These are phyloP conservation scores for Camellia granthamiana DNA, from an alignment of 148 eudicot species.

Conservation along the genomic window DNA sequence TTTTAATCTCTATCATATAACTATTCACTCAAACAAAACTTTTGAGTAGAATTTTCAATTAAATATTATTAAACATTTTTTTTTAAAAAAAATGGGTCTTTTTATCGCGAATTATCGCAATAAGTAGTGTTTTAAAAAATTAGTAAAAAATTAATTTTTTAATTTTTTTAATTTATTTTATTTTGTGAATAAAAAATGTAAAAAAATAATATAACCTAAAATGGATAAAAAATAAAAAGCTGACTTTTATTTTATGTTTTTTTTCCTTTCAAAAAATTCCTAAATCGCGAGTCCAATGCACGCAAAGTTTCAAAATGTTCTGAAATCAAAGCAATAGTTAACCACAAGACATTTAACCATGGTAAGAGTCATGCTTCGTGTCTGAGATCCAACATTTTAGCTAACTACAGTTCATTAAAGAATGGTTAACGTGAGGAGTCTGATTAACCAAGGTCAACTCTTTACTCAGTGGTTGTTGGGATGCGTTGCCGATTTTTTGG, in stretches of 20 bases:
- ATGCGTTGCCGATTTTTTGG: slow-evolving; percentile 7
- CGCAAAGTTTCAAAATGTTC: neutral
- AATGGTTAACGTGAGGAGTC: neutral
- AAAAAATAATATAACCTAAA: no score
- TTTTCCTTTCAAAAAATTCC: no score
- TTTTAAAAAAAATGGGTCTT: neutral
- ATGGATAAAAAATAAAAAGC: no score
- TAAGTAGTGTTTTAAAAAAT: neutral
- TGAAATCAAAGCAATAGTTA: slow-evolving; percentile 6
- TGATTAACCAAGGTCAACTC: slow-evolving; percentile 4
- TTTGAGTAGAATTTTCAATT: no score
- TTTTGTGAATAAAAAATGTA: no score
- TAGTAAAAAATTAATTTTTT: no score
- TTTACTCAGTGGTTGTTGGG: slow-evolving; percentile 6
- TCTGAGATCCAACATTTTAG: neutral
- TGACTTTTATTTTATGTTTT: no score
- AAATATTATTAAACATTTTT: no score
- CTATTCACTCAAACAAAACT: no score
- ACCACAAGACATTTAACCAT: neutral
- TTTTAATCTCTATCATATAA: no score
- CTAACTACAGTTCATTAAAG: neutral
- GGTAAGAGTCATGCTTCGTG: neutral
- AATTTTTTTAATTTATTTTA: no score
- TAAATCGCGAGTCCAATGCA: neutral
- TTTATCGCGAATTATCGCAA: neutral